Conservation (phyloP, 1,139 yeast genomes). For the Geotrichum candidum region DNA sequence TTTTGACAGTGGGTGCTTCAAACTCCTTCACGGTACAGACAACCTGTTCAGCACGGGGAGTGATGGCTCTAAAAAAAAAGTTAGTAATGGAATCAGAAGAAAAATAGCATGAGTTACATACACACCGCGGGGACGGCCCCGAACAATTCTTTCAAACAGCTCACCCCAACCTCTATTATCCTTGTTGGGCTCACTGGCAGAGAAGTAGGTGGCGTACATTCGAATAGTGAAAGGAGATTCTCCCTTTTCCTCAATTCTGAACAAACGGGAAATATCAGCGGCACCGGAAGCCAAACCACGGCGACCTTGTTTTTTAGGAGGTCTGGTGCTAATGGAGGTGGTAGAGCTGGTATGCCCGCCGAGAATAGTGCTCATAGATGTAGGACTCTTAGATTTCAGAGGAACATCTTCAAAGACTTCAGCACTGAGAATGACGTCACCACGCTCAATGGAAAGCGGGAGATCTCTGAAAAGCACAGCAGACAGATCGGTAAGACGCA, state of each 20-base stretch:
- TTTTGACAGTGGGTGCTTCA: conserved; percentile 46
- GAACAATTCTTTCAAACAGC: conserved; percentile 67
- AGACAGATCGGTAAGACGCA: conserved; percentile 58
- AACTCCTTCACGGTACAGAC: conserved; percentile 70
- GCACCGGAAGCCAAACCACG: conserved; percentile 89
- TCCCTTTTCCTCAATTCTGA: conserved; percentile 59
- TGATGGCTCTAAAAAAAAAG: conserved; percentile 40
- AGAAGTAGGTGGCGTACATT: conserved; percentile 63
- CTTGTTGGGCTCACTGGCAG: conserved; percentile 29
- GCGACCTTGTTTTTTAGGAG: conserved; percentile 39
- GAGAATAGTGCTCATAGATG: conserved; percentile 14
- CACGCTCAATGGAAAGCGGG: conserved; percentile 50
- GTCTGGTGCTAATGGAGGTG: conserved; percentile 11
- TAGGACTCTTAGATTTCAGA: conserved; percentile 20
- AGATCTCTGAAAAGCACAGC: conserved; percentile 77
- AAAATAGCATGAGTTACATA: conserved; percentile 15
- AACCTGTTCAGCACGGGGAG: conserved; percentile 73
- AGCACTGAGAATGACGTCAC: conserved; percentile 32
- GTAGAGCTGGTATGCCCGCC: conserved; percentile 6
- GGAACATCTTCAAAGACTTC: conserved; percentile 33
- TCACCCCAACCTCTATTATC: conserved; percentile 87
- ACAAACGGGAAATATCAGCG: conserved; percentile 74
- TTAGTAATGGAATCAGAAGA: not conserved
- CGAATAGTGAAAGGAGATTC: conserved; percentile 66
- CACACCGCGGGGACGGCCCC: conserved; percentile 72